Conservation (phyloP, 352 stramenopile genomes). For the Vaucheria bursata region DNA sequence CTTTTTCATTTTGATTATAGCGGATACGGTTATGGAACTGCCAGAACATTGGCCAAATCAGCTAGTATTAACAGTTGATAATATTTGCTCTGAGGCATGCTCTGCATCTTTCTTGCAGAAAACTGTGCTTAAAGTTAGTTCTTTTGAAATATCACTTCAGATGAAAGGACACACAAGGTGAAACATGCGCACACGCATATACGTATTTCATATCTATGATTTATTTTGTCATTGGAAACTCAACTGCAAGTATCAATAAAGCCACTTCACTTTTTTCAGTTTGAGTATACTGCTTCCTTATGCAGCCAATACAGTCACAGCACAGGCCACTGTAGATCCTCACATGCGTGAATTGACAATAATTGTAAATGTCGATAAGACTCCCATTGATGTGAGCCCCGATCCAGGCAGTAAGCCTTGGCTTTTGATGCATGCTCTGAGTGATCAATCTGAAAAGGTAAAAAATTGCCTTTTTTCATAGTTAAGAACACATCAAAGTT, state of each 20-base stretch:
- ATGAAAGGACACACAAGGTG: background rate
- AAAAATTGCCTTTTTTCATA: no score
- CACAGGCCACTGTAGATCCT: background rate
- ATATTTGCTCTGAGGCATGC: background rate
- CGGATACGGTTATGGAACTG: constrained; percentile 12
- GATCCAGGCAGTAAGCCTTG: constrained; percentile 52
- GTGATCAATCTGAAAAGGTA: background rate
- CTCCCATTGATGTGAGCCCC: background rate
- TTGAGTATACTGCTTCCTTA: constrained; percentile 20
- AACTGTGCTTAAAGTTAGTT: background rate
- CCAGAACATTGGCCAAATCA: constrained; percentile 16
- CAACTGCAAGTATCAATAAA: background rate
- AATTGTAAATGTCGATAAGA: constrained; percentile 11
- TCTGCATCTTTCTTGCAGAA: constrained; percentile 4
- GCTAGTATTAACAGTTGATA: constrained; percentile 4
- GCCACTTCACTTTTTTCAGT: background rate
- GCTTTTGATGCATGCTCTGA: constrained; percentile 48
- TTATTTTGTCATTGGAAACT: background rate
- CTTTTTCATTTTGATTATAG: no score
- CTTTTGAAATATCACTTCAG: background rate
- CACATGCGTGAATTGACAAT: constrained; percentile 19
- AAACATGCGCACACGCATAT: background rate
- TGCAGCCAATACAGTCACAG: constrained; percentile 5
- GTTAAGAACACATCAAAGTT: background rate
- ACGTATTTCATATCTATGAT: background rate